A percentile compares a stretch with the other conserved stretches of the same genome.
Conservation (phyloP, 2,329 filamentous ascomycete species). For the Fusarium newnesense region DNA sequence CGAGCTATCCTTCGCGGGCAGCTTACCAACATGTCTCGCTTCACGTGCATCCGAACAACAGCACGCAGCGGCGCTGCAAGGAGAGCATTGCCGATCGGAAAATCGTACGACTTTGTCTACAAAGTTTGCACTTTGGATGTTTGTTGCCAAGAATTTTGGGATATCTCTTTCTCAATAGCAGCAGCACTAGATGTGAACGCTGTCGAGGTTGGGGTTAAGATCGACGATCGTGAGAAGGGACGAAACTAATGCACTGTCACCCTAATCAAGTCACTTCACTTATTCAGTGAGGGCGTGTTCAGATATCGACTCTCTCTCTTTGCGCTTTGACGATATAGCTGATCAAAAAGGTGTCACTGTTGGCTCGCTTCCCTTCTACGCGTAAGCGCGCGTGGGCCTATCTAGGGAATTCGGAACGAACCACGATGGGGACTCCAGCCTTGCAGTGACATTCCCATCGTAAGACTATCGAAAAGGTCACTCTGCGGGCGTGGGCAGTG, state of each 20-base stretch:
- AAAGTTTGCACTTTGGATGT: not conserved
- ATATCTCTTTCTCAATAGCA: not conserved
- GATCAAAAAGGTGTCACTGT: not conserved
- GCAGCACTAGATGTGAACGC: not conserved
- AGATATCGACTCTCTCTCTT: not conserved
- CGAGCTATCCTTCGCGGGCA: not conserved
- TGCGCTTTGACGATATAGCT: conserved; percentile 2
- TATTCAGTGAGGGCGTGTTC: not conserved
- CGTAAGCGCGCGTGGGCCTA: not conserved
- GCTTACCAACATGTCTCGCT: not conserved
- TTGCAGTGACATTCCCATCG: not conserved
- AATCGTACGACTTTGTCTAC: not conserved
- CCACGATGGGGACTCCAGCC: not conserved
- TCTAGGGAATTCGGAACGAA: not conserved
- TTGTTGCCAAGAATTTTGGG: not conserved
- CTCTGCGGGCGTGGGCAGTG: not conserved
- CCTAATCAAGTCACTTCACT: not conserved
- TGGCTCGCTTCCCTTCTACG: not conserved
- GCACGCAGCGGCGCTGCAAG: not conserved
- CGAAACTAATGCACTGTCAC: conserved; percentile 7
- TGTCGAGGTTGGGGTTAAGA: not conserved
- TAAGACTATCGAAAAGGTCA: not conserved
- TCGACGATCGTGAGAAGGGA: not conserved
- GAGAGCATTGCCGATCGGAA: not conserved
- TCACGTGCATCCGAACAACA: not conserved